phyloP scores from a whole-genome alignment of 345 rosid species.

The Limnanthes douglasii region DNA sequence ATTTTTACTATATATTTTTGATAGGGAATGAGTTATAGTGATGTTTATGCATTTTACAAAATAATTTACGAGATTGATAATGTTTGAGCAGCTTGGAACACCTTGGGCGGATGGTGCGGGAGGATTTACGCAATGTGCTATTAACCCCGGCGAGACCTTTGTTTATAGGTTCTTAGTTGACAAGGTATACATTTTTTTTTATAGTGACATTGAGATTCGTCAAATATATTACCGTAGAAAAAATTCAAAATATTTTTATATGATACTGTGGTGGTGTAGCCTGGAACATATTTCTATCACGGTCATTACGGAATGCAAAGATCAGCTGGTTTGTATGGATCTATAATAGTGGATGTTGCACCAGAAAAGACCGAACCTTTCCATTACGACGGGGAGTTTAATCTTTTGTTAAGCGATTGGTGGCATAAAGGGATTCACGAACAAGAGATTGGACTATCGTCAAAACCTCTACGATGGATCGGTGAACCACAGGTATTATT shows the following conservation, averaged over 20 bases:
- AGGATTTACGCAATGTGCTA: conserved; percentile 57
- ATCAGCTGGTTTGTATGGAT: conserved; percentile 62
- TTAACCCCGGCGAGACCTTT: conserved; percentile 67
- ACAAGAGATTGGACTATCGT: conserved; percentile 67
- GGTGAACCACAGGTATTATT: conserved; percentile 83
- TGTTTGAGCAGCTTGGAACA: conserved; percentile 32
- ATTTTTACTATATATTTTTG: neutral
- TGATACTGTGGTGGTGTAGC: conserved; percentile 16
- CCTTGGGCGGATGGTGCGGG: conserved; percentile 97
- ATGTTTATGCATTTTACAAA: neutral
- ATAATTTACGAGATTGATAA: neutral
- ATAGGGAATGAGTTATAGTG: neutral
- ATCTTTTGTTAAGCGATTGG: conserved; percentile 66
- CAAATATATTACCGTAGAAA: too few relatives aligned
- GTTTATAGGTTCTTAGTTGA: conserved; percentile 55
- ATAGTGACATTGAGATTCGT: neutral
- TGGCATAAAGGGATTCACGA: conserved; percentile 45
- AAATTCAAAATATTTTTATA: neutral
- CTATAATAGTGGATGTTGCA: conserved; percentile 38
- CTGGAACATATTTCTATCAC: conserved; percentile 78
- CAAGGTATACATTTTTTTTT: conserved; percentile 19
- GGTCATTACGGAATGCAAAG: conserved; percentile 91
- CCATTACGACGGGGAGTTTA: conserved; percentile 51
- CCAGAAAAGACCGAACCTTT: conserved; percentile 43
- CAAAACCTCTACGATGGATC: conserved; percentile 57